Evolutionary conservation across 345 rosid genomes (phyloP).

Genomic region (Raphanus raphanistrum): DNA sequence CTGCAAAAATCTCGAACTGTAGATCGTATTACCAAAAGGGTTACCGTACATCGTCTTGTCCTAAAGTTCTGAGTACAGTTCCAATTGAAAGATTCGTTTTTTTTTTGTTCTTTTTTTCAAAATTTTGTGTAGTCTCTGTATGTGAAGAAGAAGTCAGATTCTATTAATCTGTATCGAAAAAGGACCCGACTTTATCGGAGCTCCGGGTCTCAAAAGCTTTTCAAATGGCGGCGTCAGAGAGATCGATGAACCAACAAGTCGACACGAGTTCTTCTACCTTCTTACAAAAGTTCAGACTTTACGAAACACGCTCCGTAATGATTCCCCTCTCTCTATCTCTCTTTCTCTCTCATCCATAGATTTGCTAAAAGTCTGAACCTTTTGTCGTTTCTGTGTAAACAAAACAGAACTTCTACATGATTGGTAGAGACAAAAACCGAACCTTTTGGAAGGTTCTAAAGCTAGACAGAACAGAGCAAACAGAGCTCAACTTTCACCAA

Average conservation of each 20-base stretch:
- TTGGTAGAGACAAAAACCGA: constrained; percentile 76
- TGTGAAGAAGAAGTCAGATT: constrained; percentile 23
- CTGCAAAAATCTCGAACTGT: constrained; percentile 10
- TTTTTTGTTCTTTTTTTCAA: not conserved
- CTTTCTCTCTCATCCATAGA: not conserved
- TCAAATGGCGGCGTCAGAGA: constrained; percentile 43
- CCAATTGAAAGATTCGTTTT: constrained; percentile 1
- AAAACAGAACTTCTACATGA: constrained; percentile 79
- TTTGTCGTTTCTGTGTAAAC: not conserved
- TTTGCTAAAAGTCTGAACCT: not conserved
- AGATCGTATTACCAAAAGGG: not conserved
- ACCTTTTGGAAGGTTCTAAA: constrained; percentile 71
- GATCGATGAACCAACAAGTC: constrained; percentile 32
- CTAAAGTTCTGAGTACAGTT: constrained; percentile 13
- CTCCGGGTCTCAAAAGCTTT: constrained; percentile 41
- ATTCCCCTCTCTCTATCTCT: not conserved
- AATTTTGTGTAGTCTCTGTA: constrained; percentile 7
- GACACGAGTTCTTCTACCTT: constrained; percentile 42
- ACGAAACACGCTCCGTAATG: constrained; percentile 80
- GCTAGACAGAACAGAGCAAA: constrained; percentile 67
- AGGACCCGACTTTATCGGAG: constrained; percentile 39
- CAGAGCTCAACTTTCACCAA: constrained; percentile 65
- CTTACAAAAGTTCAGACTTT: constrained; percentile 81
- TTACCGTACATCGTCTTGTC: not conserved
- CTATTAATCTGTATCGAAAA: constrained; percentile 3